A percentile compares a stretch with the other conserved stretches of the same genome.
Conservation (phyloP, 306 rosid species). For the Prunus dulcis region DNA sequence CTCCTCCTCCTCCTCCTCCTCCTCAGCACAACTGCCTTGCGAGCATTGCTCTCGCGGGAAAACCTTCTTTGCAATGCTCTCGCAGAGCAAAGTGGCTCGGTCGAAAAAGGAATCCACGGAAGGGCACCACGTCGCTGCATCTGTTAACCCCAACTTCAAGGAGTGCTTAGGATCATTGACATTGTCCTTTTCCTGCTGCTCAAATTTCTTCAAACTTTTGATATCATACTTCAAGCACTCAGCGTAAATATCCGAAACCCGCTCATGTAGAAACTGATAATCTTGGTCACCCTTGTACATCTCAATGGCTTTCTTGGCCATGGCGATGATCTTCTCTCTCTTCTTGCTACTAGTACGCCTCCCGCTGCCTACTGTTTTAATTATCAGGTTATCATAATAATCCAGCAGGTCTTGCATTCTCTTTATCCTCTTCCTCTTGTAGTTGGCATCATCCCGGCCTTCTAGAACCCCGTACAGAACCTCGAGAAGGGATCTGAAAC, state of each 20-base stretch:
- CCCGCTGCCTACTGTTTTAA: background rate
- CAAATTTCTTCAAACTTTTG: constrained; percentile 28
- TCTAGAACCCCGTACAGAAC: constrained; percentile 46
- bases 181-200: constrained; percentile 24
- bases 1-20: constrained; percentile 53
- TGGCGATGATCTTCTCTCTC: constrained; percentile 18
- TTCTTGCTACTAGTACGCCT: background rate
- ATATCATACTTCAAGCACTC: constrained; percentile 47
- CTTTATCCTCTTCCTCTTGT: background rate
- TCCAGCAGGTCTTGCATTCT: background rate
- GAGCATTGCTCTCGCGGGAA: constrained; percentile 37
- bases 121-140: constrained; percentile 75
- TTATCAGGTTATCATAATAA: background rate
- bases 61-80: constrained; percentile 47
- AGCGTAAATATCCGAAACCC: constrained; percentile 47
- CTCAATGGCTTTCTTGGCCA: constrained; percentile 52
- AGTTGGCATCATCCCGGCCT: constrained; percentile 46
- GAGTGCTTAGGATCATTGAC: background rate
- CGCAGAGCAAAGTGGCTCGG: constrained; percentile 50
- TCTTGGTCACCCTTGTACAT: constrained; percentile 29
- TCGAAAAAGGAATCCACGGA: constrained; percentile 61
- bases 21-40: constrained; percentile 26
- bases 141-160: background rate
- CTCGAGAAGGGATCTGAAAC: constrained; percentile 60
- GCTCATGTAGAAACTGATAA: constrained; percentile 40